Evolutionary conservation across 495 filamentous ascomycete species (phyloP).

Genomic region (Cetradonia linearis): DNA sequence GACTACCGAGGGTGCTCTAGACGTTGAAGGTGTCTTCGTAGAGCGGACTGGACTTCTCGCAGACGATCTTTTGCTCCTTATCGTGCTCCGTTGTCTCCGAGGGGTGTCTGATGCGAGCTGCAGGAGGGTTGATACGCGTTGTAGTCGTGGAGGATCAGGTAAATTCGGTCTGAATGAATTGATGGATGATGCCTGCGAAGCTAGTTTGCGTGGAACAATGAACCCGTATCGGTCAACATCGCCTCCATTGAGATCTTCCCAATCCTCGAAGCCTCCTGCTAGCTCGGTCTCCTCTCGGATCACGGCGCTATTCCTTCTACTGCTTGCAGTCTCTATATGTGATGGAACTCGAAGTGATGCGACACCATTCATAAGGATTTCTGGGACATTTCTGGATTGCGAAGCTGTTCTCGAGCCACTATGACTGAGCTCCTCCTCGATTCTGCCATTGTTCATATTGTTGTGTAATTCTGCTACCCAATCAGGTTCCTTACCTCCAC

Average conservation of each 20-base stretch:
- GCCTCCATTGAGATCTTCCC: conserved; percentile 77
- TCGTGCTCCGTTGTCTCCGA: conserved; percentile 45
- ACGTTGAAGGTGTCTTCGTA: conserved; percentile 23
- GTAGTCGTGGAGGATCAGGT: conserved; percentile 43
- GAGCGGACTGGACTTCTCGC: conserved; percentile 48
- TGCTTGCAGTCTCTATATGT: not conserved
- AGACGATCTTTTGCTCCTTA: conserved; percentile 41
- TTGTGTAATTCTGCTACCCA: conserved; percentile 27
- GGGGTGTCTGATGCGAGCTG: conserved; percentile 54
- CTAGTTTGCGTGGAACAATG: conserved; percentile 48
- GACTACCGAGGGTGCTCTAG: conserved; percentile 31
- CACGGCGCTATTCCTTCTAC: conserved; percentile 14
- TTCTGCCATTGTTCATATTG: conserved; percentile 5
- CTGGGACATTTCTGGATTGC: not conserved
- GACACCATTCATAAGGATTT: conserved; percentile 9
- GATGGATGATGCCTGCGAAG: conserved; percentile 21
- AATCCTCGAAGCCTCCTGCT: conserved; percentile 87
- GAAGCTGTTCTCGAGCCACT: conserved; percentile 2
- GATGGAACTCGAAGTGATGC: not conserved
- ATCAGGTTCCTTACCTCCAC: conserved; percentile 45
- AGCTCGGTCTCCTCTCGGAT: conserved; percentile 46
- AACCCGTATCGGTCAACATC: conserved; percentile 95
- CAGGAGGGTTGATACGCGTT: conserved; percentile 57
- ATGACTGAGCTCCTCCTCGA: conserved; percentile 7
- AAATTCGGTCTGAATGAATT: conserved; percentile 30